Conservation (phyloP, 2,329 filamentous ascomycete species). For the Aspergillus fructus region DNA sequence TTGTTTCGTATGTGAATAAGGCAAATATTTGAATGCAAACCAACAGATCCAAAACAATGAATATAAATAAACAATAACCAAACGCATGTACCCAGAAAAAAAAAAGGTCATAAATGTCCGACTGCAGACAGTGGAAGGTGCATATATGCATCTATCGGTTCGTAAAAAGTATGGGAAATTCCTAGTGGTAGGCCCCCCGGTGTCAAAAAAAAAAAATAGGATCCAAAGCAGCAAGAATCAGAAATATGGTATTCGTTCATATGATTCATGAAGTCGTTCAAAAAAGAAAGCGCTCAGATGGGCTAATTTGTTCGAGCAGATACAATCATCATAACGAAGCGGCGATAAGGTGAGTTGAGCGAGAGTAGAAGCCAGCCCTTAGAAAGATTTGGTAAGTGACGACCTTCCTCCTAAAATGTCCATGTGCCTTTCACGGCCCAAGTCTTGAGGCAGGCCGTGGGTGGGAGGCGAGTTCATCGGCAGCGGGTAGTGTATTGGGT, state of each 20-base stretch:
- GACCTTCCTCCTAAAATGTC: slow-evolving; percentile 20
- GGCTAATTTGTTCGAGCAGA: not conserved
- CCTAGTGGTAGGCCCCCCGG: not conserved
- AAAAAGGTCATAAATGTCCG: slow-evolving; percentile 5
- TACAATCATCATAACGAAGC: not conserved
- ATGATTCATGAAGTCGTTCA: slow-evolving; percentile 10
- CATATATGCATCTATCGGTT: slow-evolving; percentile 1
- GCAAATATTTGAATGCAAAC: slow-evolving; percentile 1
- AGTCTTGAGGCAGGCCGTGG: slow-evolving; percentile 26
- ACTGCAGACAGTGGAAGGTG: not conserved
- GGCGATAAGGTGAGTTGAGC: not conserved
- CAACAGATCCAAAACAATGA: not conserved
- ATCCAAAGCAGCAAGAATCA: not conserved
- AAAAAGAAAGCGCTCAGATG: slow-evolving; percentile 3
- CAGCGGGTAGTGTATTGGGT: slow-evolving; percentile 30
- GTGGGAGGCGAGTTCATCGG: slow-evolving; percentile 25
- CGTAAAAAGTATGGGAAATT: not conserved
- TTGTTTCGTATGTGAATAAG: slow-evolving; percentile 10
- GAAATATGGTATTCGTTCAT: slow-evolving; percentile 2
- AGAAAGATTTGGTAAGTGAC: slow-evolving; percentile 32
- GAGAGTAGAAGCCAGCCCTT: slow-evolving; percentile 1
- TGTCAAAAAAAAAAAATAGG: slow-evolving; percentile 1
- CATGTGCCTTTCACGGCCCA: slow-evolving; percentile 19
- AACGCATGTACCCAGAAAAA: slow-evolving; percentile 25
- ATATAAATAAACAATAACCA: slow-evolving; percentile 5